Percentiles rank a stretch among this genome's conserved stretches.
These are phyloP conservation scores for Ascomycota sp. DNA, from an alignment of 2,329 filamentous ascomycete species.

Conservation along the genomic window DNA sequence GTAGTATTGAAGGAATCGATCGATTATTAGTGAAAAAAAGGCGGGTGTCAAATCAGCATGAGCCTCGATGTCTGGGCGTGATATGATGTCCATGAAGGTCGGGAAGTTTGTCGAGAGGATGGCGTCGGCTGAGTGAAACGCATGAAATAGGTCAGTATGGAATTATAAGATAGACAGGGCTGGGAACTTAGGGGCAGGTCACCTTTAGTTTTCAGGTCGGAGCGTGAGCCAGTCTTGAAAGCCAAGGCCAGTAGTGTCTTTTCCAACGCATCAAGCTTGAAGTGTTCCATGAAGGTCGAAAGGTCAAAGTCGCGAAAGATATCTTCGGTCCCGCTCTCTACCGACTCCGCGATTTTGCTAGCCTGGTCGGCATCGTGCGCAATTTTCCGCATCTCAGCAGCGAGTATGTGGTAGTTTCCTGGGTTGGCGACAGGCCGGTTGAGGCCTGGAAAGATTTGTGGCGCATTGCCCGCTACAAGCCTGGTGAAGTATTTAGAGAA, in stretches of 20 bases:
- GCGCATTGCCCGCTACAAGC: slow-evolving; percentile 75
- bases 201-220: slow-evolving; percentile 70
- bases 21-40: slow-evolving; percentile 62
- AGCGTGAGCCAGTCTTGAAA: slow-evolving; percentile 63
- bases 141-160: no score
- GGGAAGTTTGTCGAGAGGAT: slow-evolving; percentile 65
- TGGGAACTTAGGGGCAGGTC: not conserved
- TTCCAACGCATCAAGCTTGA: slow-evolving; percentile 73
- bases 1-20: slow-evolving; percentile 72
- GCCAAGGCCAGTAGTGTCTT: slow-evolving; percentile 77
- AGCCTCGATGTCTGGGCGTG: slow-evolving; percentile 38
- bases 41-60: slow-evolving; percentile 45
- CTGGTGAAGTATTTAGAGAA: slow-evolving; percentile 91
- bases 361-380: slow-evolving; percentile 64
- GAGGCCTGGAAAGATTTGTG: slow-evolving; percentile 70
- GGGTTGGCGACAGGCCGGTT: slow-evolving; percentile 54
- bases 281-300: slow-evolving; percentile 88
- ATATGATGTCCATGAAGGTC: slow-evolving; percentile 58
- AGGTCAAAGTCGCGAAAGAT: slow-evolving; percentile 92
- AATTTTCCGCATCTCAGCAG: slow-evolving; percentile 72
- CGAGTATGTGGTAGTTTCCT: slow-evolving; percentile 67
- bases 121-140: slow-evolving; percentile 47
- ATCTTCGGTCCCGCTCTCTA: slow-evolving; percentile 79
- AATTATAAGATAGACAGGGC: no score
- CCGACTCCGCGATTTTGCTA: slow-evolving; percentile 76